These are phyloP conservation scores for Oenanthe javanica DNA, from an alignment of 140 eudicot species.

Conservation along the genomic window DNA sequence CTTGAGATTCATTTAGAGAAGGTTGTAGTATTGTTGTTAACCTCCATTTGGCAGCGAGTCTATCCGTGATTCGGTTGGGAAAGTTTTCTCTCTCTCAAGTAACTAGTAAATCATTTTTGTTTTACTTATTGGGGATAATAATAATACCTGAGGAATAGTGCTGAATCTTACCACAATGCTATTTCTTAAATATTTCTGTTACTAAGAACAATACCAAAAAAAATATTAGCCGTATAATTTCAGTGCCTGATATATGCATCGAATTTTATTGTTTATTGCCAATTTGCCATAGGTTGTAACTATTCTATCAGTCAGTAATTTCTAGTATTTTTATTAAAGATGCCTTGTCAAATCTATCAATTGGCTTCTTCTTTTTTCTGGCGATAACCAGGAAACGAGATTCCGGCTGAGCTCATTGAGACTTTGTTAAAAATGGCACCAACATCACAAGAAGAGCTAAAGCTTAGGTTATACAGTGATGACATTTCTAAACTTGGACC, in stretches of 20 bases:
- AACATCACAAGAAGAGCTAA: conserved; percentile 73
- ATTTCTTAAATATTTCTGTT: background rate
- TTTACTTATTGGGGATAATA: background rate
- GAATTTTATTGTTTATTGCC: background rate
- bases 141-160: background rate
- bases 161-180: background rate
- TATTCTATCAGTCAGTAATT: background rate
- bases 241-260: conserved; percentile 7
- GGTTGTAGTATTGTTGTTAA: background rate
- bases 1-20: background rate
- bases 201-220: background rate
- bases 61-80: background rate
- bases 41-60: background rate
- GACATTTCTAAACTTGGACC: conserved; percentile 67
- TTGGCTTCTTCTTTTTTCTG: background rate
- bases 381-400: conserved; percentile 57
- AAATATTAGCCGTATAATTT: background rate
- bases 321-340: background rate
- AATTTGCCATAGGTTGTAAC: background rate
- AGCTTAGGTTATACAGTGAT: conserved; percentile 52
- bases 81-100: background rate
- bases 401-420: conserved; percentile 61
- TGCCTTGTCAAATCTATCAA: background rate
- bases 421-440: conserved; percentile 88
- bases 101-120: background rate